Evolutionary conservation across 257 asterid genomes (phyloP).

Genomic region (Solanum neorickii): DNA sequence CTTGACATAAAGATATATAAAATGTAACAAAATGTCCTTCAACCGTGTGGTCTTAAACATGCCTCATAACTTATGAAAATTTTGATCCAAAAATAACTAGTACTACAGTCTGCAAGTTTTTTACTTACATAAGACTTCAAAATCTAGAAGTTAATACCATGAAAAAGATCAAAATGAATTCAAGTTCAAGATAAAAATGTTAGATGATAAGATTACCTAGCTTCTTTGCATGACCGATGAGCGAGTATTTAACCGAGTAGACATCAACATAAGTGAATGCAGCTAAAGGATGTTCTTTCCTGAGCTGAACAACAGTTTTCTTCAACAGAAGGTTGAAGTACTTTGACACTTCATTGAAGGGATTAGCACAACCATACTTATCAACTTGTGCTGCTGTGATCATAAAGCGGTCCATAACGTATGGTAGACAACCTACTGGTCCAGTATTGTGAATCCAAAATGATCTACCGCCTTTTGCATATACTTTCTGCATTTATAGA

Average conservation of each 20-base stretch:
- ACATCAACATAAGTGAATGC: constrained; percentile 58
- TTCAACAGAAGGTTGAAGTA: constrained; percentile 50
- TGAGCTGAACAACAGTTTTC: constrained; percentile 21
- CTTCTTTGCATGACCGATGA: constrained; percentile 37
- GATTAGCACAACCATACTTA: constrained; percentile 47
- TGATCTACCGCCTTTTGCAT: constrained; percentile 46
- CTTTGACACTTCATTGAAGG: constrained; percentile 57
- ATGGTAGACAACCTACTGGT: constrained; percentile 67
- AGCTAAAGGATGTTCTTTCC: constrained; percentile 56
- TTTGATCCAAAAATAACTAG: not conserved
- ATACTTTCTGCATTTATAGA: constrained; percentile 18
- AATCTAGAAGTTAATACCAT: not conserved
- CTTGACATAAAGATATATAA: not conserved
- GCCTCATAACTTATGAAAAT: not conserved
- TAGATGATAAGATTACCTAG: constrained; percentile 24
- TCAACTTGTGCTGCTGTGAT: constrained; percentile 54
- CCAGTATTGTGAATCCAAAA: constrained; percentile 86
- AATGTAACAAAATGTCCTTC: not conserved
- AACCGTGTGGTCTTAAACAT: not conserved
- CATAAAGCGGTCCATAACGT: constrained; percentile 46
- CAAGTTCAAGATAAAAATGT: not conserved
- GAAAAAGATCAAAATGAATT: not conserved
- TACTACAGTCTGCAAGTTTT: not conserved
- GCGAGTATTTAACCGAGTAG: constrained; percentile 43
- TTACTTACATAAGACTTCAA: not conserved